A percentile compares a stretch with the other conserved stretches of the same genome.
phyloP scores from a whole-genome alignment of 169 alveolate genomes.

The Eimeria tenella region DNA sequence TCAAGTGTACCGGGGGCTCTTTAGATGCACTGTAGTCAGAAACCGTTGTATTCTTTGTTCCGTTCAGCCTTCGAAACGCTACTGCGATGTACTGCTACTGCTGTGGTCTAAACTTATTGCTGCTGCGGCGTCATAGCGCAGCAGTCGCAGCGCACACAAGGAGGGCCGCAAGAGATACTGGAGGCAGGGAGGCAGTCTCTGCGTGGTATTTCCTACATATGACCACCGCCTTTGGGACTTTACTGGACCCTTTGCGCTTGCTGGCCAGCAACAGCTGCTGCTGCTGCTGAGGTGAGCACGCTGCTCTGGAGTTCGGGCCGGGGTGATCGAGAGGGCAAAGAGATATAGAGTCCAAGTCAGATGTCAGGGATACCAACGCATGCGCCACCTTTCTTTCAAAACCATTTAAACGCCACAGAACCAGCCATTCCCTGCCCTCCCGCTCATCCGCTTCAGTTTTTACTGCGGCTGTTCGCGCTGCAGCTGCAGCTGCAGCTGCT shows the following conservation, averaged over 20 bases:
- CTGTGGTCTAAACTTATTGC: not conserved
- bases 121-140: not conserved
- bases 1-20: too few species aligned
- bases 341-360: conserved; percentile 42
- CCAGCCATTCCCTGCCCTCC: not conserved
- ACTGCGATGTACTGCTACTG: too few species aligned
- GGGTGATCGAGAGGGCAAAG: not conserved
- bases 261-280: conserved; percentile 16
- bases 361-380: conserved; percentile 24
- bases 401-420: conserved; percentile 67
- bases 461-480: not conserved
- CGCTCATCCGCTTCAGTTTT: not conserved
- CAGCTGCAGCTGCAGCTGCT: conserved; percentile 25
- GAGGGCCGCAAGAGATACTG: conserved; percentile 29
- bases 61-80: too few species aligned
- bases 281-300: conserved; percentile 24
- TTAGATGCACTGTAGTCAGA: too few species aligned
- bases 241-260: not conserved
- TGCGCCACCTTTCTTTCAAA: conserved; percentile 61
- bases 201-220: conserved; percentile 8
- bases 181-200: not conserved
- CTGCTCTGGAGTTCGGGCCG: not conserved
- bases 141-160: conserved; percentile 45
- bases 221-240: not conserved
- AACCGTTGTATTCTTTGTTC: too few species aligned